These are phyloP conservation scores for Posidonia oceanica DNA, from an alignment of 116 monocot species.

Conservation along the genomic window DNA sequence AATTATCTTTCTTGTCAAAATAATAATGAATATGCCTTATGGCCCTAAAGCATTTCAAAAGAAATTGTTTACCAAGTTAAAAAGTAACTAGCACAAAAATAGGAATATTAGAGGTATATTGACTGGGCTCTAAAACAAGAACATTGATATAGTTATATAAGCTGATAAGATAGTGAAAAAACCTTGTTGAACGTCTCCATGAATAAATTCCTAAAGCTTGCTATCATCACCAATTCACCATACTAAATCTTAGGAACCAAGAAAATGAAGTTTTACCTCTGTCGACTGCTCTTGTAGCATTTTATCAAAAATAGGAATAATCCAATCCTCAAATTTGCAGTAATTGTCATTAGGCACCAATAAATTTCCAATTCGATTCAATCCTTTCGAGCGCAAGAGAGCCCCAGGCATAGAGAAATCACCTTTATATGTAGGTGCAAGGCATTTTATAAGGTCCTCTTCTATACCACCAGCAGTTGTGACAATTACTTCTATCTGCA, in stretches of 20 bases:
- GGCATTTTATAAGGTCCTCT: slow-evolving; percentile 93
- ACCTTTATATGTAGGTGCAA: slow-evolving; percentile 87
- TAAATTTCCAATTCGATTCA: slow-evolving; percentile 90
- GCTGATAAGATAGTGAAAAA: neutral
- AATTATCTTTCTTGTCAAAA: too few relatives aligned
- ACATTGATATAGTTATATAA: neutral
- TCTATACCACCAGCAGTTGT: slow-evolving; percentile 98
- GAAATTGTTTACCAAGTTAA: too few relatives aligned
- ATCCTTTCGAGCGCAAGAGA: slow-evolving; percentile 72
- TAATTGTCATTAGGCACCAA: slow-evolving; percentile 98
- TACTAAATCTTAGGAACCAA: neutral
- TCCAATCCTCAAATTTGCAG: slow-evolving; percentile 99
- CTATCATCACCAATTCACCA: too few relatives aligned
- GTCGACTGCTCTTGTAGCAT: slow-evolving; percentile 68
- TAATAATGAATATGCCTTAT: too few relatives aligned
- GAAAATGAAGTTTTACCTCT: slow-evolving; percentile 28
- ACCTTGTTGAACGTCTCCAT: neutral
- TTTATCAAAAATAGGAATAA: slow-evolving; percentile 79
- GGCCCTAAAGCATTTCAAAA: too few relatives aligned
- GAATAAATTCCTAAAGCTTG: neutral
- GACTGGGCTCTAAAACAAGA: neutral
- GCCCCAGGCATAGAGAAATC: slow-evolving; percentile 73
- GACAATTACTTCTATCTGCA: slow-evolving; percentile 85
- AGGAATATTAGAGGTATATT: neutral
- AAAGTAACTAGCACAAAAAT: too few relatives aligned